Percentiles rank a stretch among this genome's conserved stretches.
These are phyloP conservation scores for Musa schizocarpa DNA, from an alignment of 176 grass and related monocot genomes.

Conservation along the genomic window DNA sequence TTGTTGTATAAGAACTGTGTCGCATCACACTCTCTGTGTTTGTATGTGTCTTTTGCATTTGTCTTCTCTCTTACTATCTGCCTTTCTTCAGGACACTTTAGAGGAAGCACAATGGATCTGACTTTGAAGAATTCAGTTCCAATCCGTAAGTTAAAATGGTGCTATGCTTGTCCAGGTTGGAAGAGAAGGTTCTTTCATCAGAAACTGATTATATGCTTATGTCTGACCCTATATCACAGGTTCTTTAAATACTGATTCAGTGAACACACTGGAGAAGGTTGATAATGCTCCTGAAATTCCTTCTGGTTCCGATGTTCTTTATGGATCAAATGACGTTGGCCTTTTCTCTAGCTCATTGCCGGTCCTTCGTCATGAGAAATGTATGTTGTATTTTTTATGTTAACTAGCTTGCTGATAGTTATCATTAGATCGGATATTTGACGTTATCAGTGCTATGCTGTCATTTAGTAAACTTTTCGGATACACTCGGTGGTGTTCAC, in stretches of 20 bases:
- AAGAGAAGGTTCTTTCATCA: background rate
- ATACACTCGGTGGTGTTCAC: constrained; percentile 6
- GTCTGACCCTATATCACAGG: background rate
- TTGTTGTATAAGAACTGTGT: background rate
- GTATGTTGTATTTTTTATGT: constrained; percentile 1
- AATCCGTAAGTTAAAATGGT: background rate
- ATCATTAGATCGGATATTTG: background rate
- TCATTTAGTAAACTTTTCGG: constrained; percentile 11
- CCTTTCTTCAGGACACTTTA: background rate
- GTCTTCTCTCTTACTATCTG: background rate
- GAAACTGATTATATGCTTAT: background rate
- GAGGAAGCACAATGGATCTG: background rate
- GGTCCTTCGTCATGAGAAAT: constrained; percentile 23
- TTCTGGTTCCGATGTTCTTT: constrained; percentile 9
- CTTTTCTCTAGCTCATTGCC: constrained; percentile 42
- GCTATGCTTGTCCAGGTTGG: background rate
- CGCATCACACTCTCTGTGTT: background rate
- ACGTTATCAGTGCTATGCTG: background rate
- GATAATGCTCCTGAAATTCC: constrained; percentile 30
- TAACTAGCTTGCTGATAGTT: background rate
- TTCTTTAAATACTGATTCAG: constrained; percentile 15
- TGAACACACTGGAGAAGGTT: constrained; percentile 4
- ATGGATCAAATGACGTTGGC: constrained; percentile 28
- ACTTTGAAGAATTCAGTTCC: background rate
- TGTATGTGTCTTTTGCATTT: background rate